phyloP scores from a whole-genome alignment of 169 alveolate genomes.

The Eimeria maxima region DNA sequence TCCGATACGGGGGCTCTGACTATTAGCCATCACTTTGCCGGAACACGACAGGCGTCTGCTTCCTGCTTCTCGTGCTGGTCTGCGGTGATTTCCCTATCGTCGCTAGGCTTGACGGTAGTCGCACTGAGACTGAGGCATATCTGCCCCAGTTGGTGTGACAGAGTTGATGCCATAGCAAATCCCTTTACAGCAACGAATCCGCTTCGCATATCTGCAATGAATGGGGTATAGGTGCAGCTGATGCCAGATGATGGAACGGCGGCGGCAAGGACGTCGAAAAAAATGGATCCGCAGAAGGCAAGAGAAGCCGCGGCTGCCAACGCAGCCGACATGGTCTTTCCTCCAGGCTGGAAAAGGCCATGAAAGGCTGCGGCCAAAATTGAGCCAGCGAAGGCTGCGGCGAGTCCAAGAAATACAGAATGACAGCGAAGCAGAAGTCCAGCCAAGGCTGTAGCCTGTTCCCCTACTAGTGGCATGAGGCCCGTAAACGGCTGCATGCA shows the following conservation, averaged over 20 bases:
- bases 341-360: neutral
- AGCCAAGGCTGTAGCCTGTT: constrained; percentile 25
- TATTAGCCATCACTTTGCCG: neutral
- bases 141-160: constrained; percentile 31
- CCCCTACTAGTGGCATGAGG: constrained; percentile 49
- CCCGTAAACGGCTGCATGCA: constrained; percentile 37
- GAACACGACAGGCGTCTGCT: neutral
- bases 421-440: constrained; percentile 40
- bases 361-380: constrained; percentile 50
- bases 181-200: constrained; percentile 33
- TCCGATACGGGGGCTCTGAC: neutral
- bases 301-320: constrained; percentile 31
- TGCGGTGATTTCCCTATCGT: neutral
- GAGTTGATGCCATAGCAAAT: constrained; percentile 58
- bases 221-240: neutral
- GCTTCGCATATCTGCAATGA: constrained; percentile 24
- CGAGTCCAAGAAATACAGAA: constrained; percentile 20
- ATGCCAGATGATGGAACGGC: constrained; percentile 38
- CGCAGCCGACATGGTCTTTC: neutral
- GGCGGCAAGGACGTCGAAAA: constrained; percentile 59
- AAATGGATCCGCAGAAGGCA: constrained; percentile 39
- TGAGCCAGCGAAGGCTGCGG: constrained; percentile 40
- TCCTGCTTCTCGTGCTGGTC: neutral
- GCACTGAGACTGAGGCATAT: constrained; percentile 66
- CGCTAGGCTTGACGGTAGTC: neutral